These are phyloP conservation scores for Brassica napus DNA, from an alignment of 345 rosid genomes.

Conservation along the genomic window DNA sequence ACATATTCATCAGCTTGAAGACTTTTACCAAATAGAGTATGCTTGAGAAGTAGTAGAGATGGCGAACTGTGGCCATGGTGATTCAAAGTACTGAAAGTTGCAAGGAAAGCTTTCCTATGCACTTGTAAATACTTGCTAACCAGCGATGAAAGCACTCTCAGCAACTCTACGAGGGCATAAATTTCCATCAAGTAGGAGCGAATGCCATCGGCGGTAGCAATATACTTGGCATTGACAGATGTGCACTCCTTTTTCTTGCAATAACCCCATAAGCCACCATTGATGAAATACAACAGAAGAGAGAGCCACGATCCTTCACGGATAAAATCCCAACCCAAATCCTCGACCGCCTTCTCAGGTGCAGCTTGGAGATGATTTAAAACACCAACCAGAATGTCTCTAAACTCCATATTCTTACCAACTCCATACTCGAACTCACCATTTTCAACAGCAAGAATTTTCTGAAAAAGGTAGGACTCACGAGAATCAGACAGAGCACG, in stretches of 20 bases:
- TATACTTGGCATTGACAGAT: conserved; percentile 48
- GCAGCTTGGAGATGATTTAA: conserved; percentile 49
- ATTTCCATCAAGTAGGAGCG: conserved; percentile 55
- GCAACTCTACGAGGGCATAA: conserved; percentile 49
- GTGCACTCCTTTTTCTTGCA: conserved; percentile 54
- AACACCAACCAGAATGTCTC: conserved; percentile 50
- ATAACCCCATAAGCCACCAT: conserved; percentile 58
- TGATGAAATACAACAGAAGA: conserved; percentile 62
- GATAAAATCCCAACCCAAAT: conserved; percentile 81
- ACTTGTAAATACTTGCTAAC: conserved; percentile 54
- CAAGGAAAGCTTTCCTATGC: conserved; percentile 73
- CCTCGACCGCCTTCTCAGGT: conserved; percentile 49
- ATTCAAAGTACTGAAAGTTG: conserved; percentile 54
- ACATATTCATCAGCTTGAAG: conserved; percentile 58
- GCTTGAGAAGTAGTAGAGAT: conserved; percentile 76
- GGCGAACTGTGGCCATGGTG: conserved; percentile 45
- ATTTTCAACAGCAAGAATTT: conserved; percentile 71
- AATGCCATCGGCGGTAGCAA: conserved; percentile 57
- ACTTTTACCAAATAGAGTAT: conserved; percentile 63
- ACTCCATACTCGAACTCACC: conserved; percentile 55
- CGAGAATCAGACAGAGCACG: conserved; percentile 63
- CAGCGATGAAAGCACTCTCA: conserved; percentile 63
- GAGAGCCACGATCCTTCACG: conserved; percentile 81
- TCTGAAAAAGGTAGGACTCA: conserved; percentile 73
- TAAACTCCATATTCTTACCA: conserved; percentile 44